These are phyloP conservation scores for Brasilioporus rufonigricans DNA, from an alignment of 768 basidiomycete genomes.

Conservation along the genomic window DNA sequence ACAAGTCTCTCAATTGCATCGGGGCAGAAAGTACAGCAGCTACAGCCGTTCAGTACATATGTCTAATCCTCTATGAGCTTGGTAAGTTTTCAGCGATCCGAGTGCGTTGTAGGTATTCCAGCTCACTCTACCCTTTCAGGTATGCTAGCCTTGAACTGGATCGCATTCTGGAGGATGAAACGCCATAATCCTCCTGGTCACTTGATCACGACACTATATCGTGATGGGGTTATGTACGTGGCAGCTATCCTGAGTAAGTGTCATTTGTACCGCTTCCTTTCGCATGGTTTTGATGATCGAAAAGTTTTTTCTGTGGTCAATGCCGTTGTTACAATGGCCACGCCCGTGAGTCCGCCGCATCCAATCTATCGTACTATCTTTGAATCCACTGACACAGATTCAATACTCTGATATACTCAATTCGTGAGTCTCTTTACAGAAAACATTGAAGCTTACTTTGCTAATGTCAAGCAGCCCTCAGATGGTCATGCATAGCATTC, in stretches of 20 bases:
- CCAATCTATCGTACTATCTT: not conserved
- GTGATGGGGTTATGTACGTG: slow-evolving; percentile 20
- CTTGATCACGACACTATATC: slow-evolving; percentile 12
- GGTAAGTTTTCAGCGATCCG: not conserved
- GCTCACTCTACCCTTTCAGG: slow-evolving; percentile 3
- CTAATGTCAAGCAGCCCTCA: slow-evolving; percentile 15
- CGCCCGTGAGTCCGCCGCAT: slow-evolving; percentile 1
- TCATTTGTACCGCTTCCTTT: not conserved
- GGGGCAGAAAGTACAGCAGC: slow-evolving; percentile 2
- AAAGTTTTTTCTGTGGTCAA: slow-evolving; percentile 19
- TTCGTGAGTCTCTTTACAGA: slow-evolving; percentile 7
- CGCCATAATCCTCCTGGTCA: slow-evolving; percentile 4
- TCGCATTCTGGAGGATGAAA: slow-evolving; percentile 17
- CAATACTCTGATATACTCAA: slow-evolving; percentile 18
- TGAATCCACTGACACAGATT: not conserved
- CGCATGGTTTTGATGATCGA: not conserved
- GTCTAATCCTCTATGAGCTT: slow-evolving; percentile 16
- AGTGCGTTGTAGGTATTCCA: not conserved
- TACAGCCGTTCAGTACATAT: slow-evolving; percentile 8
- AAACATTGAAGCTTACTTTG: not conserved
- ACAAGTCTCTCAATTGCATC: slow-evolving; percentile 9
- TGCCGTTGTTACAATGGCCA: slow-evolving; percentile 9
- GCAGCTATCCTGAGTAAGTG: slow-evolving; percentile 14
- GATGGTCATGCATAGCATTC: slow-evolving; percentile 22
- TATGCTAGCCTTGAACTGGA: slow-evolving; percentile 16